Conservation (phyloP, 345 rosid genomes). For the Hibiscus mutabilis region DNA sequence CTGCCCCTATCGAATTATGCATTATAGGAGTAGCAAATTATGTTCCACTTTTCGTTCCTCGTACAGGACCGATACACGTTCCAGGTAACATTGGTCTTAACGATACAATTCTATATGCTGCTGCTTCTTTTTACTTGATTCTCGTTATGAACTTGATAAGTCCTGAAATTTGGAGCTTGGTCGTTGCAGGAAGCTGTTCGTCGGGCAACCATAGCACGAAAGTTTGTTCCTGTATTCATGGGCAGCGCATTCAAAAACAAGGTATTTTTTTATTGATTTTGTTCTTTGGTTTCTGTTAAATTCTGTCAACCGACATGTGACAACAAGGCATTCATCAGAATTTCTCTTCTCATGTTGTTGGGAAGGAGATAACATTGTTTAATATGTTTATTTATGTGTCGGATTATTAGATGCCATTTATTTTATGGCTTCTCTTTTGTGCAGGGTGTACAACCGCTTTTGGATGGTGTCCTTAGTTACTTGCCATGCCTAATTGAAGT, state of each 20-base stretch:
- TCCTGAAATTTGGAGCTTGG: constrained; percentile 4
- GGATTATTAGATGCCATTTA: background rate
- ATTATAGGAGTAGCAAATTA: too few relatives aligned
- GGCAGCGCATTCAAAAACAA: constrained; percentile 99
- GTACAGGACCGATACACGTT: too few relatives aligned
- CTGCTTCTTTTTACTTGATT: background rate
- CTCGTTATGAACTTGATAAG: background rate
- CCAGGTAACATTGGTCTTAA: too few relatives aligned
- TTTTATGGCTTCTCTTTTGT: constrained; percentile 8
- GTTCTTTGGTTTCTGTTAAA: background rate
- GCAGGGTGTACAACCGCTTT: constrained; percentile 93
- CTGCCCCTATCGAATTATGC: too few relatives aligned
- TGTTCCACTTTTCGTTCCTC: too few relatives aligned
- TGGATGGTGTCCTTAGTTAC: constrained; percentile 80
- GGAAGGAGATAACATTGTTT: background rate
- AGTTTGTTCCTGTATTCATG: constrained; percentile 95
- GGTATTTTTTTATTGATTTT: constrained; percentile 35
- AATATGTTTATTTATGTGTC: background rate
- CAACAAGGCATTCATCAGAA: background rate
- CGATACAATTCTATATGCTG: background rate
- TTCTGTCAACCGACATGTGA: background rate
- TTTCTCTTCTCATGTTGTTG: background rate
- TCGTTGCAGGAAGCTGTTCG: constrained; percentile 77
- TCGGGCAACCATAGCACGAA: constrained; percentile 86
- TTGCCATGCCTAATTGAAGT: constrained; percentile 94